Evolutionary conservation across 768 basidiomycete genomes (phyloP).

Genomic region (Psilocybe azurescens): DNA sequence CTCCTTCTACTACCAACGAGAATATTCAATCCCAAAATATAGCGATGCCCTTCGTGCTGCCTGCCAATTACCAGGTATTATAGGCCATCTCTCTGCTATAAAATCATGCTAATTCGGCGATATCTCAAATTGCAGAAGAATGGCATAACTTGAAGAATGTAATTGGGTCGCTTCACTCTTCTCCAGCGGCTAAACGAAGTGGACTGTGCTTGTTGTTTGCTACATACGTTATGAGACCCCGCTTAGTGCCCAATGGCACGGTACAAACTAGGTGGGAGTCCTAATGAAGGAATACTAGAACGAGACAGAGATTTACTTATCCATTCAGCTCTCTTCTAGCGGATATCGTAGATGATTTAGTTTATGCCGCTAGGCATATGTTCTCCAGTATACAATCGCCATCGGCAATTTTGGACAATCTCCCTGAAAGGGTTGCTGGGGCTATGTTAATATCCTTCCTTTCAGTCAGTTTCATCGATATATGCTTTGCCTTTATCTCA

Average conservation of each 20-base stretch:
- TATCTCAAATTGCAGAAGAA: slow-evolving; percentile 41
- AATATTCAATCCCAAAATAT: slow-evolving; percentile 45
- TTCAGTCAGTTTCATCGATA: slow-evolving; percentile 34
- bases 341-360: slow-evolving; percentile 25
- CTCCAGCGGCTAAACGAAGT: slow-evolving; percentile 66
- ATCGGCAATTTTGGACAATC: slow-evolving; percentile 1
- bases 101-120: not conserved
- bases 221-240: slow-evolving; percentile 55
- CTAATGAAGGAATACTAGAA: not conserved
- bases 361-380: slow-evolving; percentile 20
- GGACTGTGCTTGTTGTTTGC: slow-evolving; percentile 61
- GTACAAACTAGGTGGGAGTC: not conserved
- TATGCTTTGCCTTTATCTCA: not conserved
- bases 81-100: not conserved
- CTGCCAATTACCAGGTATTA: slow-evolving; percentile 69
- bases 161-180: slow-evolving; percentile 53
- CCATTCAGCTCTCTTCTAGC: slow-evolving; percentile 1
- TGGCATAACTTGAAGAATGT: slow-evolving; percentile 54
- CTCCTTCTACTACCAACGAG: slow-evolving; percentile 17
- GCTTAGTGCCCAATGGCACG: slow-evolving; percentile 29
- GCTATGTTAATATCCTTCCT: slow-evolving; percentile 49
- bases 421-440: slow-evolving; percentile 30
- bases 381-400: slow-evolving; percentile 15
- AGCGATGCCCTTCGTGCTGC: slow-evolving; percentile 63
- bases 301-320: not conserved